Conservation (phyloP, 2,329 filamentous ascomycete genomes). For the Fusarium tricinctum region DNA sequence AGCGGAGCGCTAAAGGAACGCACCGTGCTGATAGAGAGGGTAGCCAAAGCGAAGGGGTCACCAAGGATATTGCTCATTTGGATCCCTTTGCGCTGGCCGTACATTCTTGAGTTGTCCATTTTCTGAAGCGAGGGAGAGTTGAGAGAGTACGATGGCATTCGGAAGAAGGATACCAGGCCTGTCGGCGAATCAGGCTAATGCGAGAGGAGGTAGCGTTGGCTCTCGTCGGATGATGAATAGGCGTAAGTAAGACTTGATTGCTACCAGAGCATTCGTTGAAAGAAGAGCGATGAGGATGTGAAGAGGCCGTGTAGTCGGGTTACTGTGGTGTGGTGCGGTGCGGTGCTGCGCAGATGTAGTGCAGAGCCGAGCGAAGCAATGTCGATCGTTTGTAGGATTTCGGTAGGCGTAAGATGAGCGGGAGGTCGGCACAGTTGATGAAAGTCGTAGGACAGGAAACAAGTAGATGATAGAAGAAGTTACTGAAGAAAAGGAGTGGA, state of each 20-base stretch:
- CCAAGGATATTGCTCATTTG: slow-evolving; percentile 91
- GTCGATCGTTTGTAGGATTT: slow-evolving; percentile 37
- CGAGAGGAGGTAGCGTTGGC: slow-evolving; percentile 29
- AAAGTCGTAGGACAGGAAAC: slow-evolving; percentile 41
- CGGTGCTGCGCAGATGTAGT: slow-evolving; percentile 8
- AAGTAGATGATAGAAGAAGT: slow-evolving; percentile 35
- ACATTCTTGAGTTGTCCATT: slow-evolving; percentile 79
- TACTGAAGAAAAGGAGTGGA: slow-evolving; percentile 47
- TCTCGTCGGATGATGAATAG: slow-evolving; percentile 24
- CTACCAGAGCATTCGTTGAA: slow-evolving; percentile 51
- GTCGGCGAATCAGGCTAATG: slow-evolving; percentile 26
- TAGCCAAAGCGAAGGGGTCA: slow-evolving; percentile 95
- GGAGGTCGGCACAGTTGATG: slow-evolving; percentile 24
- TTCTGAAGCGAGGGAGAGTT: slow-evolving; percentile 81
- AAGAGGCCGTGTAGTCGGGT: slow-evolving; percentile 33
- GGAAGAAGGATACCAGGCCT: slow-evolving; percentile 51
- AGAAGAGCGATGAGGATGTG: slow-evolving; percentile 18
- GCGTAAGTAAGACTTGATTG: slow-evolving; percentile 41
- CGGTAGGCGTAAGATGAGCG: slow-evolving; percentile 26
- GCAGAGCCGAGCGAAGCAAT: slow-evolving; percentile 33
- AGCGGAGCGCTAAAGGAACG: slow-evolving; percentile 56
- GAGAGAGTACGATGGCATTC: slow-evolving; percentile 81
- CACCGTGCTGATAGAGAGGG: slow-evolving; percentile 91
- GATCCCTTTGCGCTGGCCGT: slow-evolving; percentile 73
- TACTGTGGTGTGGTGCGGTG: background rate